Base-by-base conservation (phyloP, 202 grass and related monocot species). In the Panicum hallii region DNA sequence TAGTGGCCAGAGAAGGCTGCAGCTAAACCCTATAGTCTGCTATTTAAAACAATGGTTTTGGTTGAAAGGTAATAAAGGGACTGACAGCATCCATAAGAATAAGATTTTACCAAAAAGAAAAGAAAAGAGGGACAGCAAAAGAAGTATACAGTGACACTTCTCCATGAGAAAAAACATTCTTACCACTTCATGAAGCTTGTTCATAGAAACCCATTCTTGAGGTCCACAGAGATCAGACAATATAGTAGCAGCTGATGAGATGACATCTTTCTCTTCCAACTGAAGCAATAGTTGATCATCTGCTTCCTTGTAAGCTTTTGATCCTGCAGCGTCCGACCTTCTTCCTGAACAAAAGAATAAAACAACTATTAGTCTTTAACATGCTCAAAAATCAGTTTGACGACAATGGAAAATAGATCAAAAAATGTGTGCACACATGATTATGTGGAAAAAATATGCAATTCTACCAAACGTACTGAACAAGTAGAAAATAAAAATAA, bases 211-310 rank as follows among this genome's bases (percentile, higher is more conserved):
- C 87, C 88, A 89, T 67, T 91, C 88, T 47, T 91, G 84, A 56
- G 88, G 84, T 16, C 82, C 88, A 82, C 92, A 93, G 22, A 93
- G 78, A 89, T 93, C 88, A 86, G 87, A 82, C 43, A 94, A 71
- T 69, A 97, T 83, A 61, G 82, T 89, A 78, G 88, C 87, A 68
- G 90, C 66, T 58, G 88, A 97, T 65, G 88, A 97, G 57, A 93
- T 88, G 79, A 94, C 87, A 84, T 97, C 94, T 91, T 93, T 94
- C 88, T 94, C 92, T 90, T 97, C 94, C 87, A 97, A 87, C 63
- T 86, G 87, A 77, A 97, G 84, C 50, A 97, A 80, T 80, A 86
- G 79, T 41, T 87, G 74, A 79, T 94, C 81, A 78, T 97, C 94
- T 82, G 84, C 84, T 80, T 97, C 90, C 76, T 83, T 92, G 81